Evolutionary conservation across 1,284 basidiomycete species (phyloP), one percentile per base, ranked within the genome.

Genomic region (Tausonia pullulans): DNA sequence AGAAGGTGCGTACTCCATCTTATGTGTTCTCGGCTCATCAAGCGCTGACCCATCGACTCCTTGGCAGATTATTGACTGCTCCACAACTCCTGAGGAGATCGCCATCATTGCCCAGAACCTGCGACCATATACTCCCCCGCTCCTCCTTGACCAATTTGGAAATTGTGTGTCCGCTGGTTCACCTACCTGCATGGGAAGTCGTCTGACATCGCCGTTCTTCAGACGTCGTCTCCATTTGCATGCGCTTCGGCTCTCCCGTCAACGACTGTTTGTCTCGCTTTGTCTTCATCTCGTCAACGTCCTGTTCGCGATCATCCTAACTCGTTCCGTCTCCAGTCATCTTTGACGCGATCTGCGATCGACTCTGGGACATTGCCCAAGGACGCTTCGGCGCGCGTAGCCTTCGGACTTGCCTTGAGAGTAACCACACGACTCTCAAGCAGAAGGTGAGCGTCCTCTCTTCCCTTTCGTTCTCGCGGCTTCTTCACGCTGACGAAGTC

Each of bases 261-360:
- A 91, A 88, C 66, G 92, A 96, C 70, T 98, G 58, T 59, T 6
- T 3, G 58, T 59, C 5, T 6, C 14, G 39, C 27, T 27, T 27
- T 27, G 27, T 2, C 27, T 27, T 27, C 27, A 27, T 27, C 27
- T 27, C 27, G 27, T 27, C 27, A 27, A 27, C 27, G 27, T 27
- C 27, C 27, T 27, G 27, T 27, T 27, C 27, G 27, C 27, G 27
- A 27, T 27, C 27, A 27, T 27, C 27, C 27, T 27, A 27, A 27
- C 2, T 27, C 27, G 27, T 27, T 27, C 27, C n/a, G 5, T 59
- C 5, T 43, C 27, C 45, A 59, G 58, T 98, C 75, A 88, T 98
- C 67, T 98, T 98, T 74, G 95, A 98, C 74, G 92, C 93, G 48
- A 98, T 98, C 82, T 87, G 91, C 58, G 95, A 98, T 75, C 88